Evolutionary conservation across 306 rosid species (phyloP), one percentile per base, ranked within the genome.

Genomic region (Luffa acutangula): DNA sequence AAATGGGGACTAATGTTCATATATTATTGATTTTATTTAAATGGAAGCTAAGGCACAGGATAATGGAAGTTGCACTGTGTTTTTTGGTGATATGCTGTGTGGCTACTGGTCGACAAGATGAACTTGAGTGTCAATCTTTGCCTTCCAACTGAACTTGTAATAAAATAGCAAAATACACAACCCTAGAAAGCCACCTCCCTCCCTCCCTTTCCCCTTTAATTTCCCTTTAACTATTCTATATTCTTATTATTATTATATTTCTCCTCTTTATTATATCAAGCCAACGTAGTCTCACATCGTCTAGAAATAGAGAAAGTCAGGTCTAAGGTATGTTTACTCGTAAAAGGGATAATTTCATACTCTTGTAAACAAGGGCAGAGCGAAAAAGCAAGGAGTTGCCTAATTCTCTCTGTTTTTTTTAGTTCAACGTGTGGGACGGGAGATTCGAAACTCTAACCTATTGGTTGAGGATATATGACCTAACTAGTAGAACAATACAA

Each of bases 41-140:
- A 33, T n/a, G 36, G 41, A 72, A 54, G n/a, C n/a, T n/a, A n/a
- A n/a, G 58, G 31, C 31, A 0, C 58, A 72, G 6, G 11, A 25
- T 72, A 72, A 72, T 72, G 77, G 76, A 46, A 72, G 58, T 45
- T 72, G 77, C 39, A 21, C 41, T 49, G 21, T 73, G 77, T 70
- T 12, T 70, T 70, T 25, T 41, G 80, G 67, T 51, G 81, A 85
- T 74, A 83, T 81, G 83, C 73, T 41, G 3, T 46, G 13, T 17
- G 31, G 21, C 59, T 77, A 80, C 76, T 84, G 80, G 89, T 81
- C 21, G 79, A 85, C 85, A 82, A 59, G 78, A 78, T 77, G 69
- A 87, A 79, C 9, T 78, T 48, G 13, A 46, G 46, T 46, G 75
- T 78, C 54, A 77, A 71, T 81, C 82, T 66, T 75, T 81, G 80